Percentiles rank a stretch among this genome's conserved stretches.
Evolutionary conservation across 2,329 filamentous ascomycete species (phyloP).

Genomic region (Paraconiothyrium sp.): DNA sequence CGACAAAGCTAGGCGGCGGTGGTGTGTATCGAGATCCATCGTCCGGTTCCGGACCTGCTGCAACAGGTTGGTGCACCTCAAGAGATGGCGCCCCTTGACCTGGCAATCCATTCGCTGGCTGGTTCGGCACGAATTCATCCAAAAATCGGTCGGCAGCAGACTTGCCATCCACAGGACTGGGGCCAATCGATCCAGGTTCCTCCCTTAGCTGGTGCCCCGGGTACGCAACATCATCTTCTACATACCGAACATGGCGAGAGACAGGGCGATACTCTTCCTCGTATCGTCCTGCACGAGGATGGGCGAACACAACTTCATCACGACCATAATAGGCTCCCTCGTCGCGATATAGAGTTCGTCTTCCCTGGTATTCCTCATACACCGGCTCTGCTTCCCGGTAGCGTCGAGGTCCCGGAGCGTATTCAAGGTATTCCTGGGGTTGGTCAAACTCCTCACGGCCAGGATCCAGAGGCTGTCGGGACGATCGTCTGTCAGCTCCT

Average conservation of each 20-base stretch:
- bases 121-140: conserved; percentile 41
- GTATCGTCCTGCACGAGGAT: conserved; percentile 39
- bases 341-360: conserved; percentile 45
- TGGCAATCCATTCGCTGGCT: conserved; percentile 26
- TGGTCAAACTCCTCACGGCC: conserved; percentile 40
- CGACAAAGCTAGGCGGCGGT: conserved; percentile 30
- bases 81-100: conserved; percentile 24
- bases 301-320: conserved; percentile 39
- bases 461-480: conserved; percentile 39
- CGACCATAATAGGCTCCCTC: conserved; percentile 39
- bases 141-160: conserved; percentile 49
- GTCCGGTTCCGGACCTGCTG: conserved; percentile 33
- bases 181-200: conserved; percentile 33
- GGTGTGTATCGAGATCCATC: conserved; percentile 44
- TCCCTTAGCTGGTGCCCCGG: conserved; percentile 35
- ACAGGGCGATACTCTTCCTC: conserved; percentile 39
- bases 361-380: conserved; percentile 43
- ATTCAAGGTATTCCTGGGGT: conserved; percentile 41
- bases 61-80: conserved; percentile 27
- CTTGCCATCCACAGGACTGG: conserved; percentile 33
- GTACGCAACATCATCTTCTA: conserved; percentile 34
- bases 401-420: conserved; percentile 40
- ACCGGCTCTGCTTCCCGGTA: conserved; percentile 33
- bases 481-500: conserved; percentile 27
- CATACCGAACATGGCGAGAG: conserved; percentile 39